Evolutionary conservation across 768 basidiomycete species (phyloP).

Genomic region (Pulveroboletus sp.): DNA sequence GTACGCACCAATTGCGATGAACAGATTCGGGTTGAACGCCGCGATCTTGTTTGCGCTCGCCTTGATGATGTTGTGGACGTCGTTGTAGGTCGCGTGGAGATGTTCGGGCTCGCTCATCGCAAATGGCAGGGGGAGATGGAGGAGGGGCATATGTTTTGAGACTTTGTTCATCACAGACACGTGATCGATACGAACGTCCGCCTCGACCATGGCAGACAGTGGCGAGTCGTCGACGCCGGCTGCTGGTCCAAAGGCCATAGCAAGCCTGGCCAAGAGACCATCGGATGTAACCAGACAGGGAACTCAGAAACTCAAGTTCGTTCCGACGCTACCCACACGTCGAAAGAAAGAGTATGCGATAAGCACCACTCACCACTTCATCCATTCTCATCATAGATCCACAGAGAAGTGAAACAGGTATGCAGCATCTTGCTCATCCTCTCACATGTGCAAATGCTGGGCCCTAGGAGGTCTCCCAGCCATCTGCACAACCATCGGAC

Average conservation of each 20-base stretch:
- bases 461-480: slow-evolving; percentile 44
- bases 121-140: background rate
- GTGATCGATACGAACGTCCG: slow-evolving; percentile 8
- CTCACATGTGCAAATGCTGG: slow-evolving; percentile 3
- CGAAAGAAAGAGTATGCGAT: slow-evolving; percentile 74
- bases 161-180: slow-evolving; percentile 6
- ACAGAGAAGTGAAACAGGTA: slow-evolving; percentile 64
- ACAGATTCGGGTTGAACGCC: slow-evolving; percentile 79
- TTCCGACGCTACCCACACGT: slow-evolving; percentile 68
- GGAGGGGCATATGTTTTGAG: background rate
- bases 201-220: slow-evolving; percentile 14
- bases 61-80: slow-evolving; percentile 86
- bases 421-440: slow-evolving; percentile 16
- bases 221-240: slow-evolving; percentile 18
- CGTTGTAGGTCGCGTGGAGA: slow-evolving; percentile 79
- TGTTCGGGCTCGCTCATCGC: slow-evolving; percentile 49
- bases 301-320: slow-evolving; percentile 74
- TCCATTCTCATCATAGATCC: slow-evolving; percentile 14
- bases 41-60: slow-evolving; percentile 62
- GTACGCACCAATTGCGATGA: slow-evolving; percentile 73
- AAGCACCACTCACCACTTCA: slow-evolving; percentile 7
- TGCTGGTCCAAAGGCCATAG: slow-evolving; percentile 56
- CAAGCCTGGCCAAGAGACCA: slow-evolving; percentile 67
- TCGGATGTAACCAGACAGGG: slow-evolving; percentile 70
- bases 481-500: slow-evolving; percentile 31